A percentile compares a stretch with the other conserved stretches of the same genome.
These are phyloP conservation scores for Xylaria sp. DNA, from an alignment of 2,329 filamentous ascomycete genomes.

Conservation along the genomic window DNA sequence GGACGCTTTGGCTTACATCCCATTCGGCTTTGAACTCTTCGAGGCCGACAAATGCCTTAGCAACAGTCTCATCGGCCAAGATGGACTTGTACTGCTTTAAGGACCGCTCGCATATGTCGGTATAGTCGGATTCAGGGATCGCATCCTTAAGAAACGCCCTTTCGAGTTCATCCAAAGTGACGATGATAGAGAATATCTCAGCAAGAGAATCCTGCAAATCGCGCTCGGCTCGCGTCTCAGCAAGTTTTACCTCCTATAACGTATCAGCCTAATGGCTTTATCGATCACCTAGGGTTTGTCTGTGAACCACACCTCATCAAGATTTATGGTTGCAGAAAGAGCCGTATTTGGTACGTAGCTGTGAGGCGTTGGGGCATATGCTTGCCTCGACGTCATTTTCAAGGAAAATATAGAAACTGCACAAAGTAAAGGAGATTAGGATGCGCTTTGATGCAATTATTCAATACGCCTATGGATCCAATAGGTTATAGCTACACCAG, in stretches of 20 bases:
- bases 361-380: conserved; percentile 89
- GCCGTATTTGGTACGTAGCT: conserved; percentile 89
- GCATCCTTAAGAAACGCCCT: conserved; percentile 98
- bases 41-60: conserved; percentile 84
- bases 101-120: conserved; percentile 92
- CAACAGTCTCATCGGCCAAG: conserved; percentile 88
- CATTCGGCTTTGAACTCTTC: conserved; percentile 92
- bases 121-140: conserved; percentile 90
- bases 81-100: conserved; percentile 98
- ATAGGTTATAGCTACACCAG: background rate
- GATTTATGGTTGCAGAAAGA: conserved; percentile 87
- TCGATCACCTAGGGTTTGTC: background rate
- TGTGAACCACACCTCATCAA: conserved; percentile 76
- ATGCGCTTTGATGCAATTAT: background rate
- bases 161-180: conserved; percentile 93
- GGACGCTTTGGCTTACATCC: conserved; percentile 68
- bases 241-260: conserved; percentile 87
- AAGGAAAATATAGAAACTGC: background rate
- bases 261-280: conserved; percentile 19
- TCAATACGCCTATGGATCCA: background rate
- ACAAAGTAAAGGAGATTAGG: background rate
- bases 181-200: conserved; percentile 96
- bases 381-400: conserved; percentile 67
- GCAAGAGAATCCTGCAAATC: conserved; percentile 96
- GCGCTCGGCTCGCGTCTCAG: conserved; percentile 85